Percentiles rank a stretch among this genome's conserved stretches.
Evolutionary conservation across 2,329 filamentous ascomycete genomes (phyloP).

Genomic region (Pestalotiopsis sp.): DNA sequence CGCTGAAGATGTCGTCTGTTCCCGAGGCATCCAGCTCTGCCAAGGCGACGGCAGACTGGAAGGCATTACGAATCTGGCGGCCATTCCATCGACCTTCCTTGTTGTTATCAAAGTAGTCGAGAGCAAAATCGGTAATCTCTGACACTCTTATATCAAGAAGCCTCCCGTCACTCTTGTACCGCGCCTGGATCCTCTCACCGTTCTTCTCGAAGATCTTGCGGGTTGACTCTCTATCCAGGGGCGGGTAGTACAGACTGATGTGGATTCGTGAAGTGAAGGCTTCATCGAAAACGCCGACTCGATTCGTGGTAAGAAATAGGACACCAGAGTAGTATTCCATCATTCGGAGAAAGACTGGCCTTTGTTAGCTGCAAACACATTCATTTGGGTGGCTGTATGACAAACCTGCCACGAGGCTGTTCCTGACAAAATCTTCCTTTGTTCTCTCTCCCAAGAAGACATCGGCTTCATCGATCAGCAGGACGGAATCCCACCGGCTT

Average conservation of each 20-base stretch:
- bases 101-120: background rate
- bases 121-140: background rate
- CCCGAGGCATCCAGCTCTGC: background rate
- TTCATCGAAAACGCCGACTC: constrained; percentile 30
- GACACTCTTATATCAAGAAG: background rate
- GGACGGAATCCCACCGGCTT: constrained; percentile 22
- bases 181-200: background rate
- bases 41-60: constrained; percentile 32
- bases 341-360: constrained; percentile 13
- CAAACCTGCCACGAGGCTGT: background rate
- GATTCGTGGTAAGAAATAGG: constrained; percentile 39
- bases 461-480: constrained; percentile 24
- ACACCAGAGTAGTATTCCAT: constrained; percentile 38
- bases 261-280: constrained; percentile 29
- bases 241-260: constrained; percentile 32
- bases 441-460: constrained; percentile 17
- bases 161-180: background rate
- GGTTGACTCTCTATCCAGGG: constrained; percentile 12
- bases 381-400: background rate
- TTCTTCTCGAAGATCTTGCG: constrained; percentile 15
- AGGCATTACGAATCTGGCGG: constrained; percentile 40
- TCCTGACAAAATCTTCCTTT: background rate
- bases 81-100: constrained; percentile 35
- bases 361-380: background rate
- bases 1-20: background rate